Base-by-base conservation (phyloP, 192 early-diverging fungal species). In the Entomortierella parvispora region DNA sequence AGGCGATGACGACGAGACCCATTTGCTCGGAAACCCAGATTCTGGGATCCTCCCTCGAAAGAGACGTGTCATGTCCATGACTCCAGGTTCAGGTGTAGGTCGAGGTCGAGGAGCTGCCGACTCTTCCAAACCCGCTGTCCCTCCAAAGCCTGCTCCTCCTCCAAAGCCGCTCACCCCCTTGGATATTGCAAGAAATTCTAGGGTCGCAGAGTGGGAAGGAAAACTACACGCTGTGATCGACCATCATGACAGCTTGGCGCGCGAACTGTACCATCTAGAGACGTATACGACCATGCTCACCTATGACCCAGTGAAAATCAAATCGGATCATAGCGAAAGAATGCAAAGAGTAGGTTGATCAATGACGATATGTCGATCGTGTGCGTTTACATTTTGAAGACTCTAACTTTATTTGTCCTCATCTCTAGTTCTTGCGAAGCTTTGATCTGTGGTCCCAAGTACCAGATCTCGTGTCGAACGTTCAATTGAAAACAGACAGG, bases 231-330 rank as follows among this genome's bases (percentile, higher is more conserved):
- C 66, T 23, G 70, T 88, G 29, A 68, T 88, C 46, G 81, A 85
- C 37, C 65, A 68, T 37, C 86, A 90, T 60, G 88, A 90, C 43
- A 65, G 68, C 29, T 37, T 79, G n/a, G 76, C 84, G n/a, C 74
- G 85, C 31, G 87, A 91, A 67, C 60, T 89, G 10, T 89, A 84
- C 44, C 85, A 87, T 67, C 59, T 90, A 43, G 88, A 90, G 65
- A 63, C 81, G 4, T 82, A 81, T 64, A 75, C 81, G 33, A 80
- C 79, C 10, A 74, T 84, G 60, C 32, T 89, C 28, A 80, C 71
- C 2, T 89, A 85, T 51, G 85, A 88, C 42, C 86, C 87, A 2
- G 72, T 79, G 43, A 84, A 71, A 58, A 58, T 81, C 49, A 84
- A 82, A 31, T 45, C 65, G 3, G 82, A 87, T 58, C 86, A 87